A percentile compares a stretch with the other conserved stretches of the same genome.
phyloP scores from a whole-genome alignment of 2,329 filamentous ascomycete species.

The Aspergillus transmontanensis region DNA sequence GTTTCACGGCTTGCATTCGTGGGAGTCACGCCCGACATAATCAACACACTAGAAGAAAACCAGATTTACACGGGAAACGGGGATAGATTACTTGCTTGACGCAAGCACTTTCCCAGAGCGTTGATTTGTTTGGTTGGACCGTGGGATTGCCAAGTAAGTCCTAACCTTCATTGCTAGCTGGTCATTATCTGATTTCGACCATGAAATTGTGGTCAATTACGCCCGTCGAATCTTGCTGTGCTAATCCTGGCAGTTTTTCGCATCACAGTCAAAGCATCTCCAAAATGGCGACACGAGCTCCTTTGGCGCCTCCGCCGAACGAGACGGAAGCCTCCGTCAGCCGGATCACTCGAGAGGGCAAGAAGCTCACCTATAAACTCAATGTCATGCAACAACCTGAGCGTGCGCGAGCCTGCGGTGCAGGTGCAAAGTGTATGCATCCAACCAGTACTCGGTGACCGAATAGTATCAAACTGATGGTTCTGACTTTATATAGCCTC shows the following conservation, averaged over 20 bases:
- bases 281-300: constrained; percentile 46
- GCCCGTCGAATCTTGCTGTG: background rate
- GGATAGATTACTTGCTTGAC: background rate
- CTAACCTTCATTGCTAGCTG: background rate
- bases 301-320: constrained; percentile 48
- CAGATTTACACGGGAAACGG: background rate
- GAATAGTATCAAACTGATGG: constrained; percentile 12
- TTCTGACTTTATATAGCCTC: constrained; percentile 58
- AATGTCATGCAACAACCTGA: constrained; percentile 92
- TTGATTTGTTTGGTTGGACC: background rate
- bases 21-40: background rate
- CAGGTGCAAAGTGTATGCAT: constrained; percentile 84
- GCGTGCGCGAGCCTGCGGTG: constrained; percentile 90
- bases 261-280: background rate
- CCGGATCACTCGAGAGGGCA: constrained; percentile 72
- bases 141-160: background rate
- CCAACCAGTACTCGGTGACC: constrained; percentile 3
- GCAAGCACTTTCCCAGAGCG: background rate
- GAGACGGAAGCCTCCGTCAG: constrained; percentile 57
- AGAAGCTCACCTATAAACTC: constrained; percentile 77
- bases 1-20: background rate
- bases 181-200: background rate
- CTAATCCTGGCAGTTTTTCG: background rate
- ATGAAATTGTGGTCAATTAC: background rate
- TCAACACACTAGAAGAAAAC: background rate